Evolutionary conservation across 1,139 yeast species (phyloP), one percentile per base, ranked within the genome.

Genomic region (Saccharomyces hybrid): DNA sequence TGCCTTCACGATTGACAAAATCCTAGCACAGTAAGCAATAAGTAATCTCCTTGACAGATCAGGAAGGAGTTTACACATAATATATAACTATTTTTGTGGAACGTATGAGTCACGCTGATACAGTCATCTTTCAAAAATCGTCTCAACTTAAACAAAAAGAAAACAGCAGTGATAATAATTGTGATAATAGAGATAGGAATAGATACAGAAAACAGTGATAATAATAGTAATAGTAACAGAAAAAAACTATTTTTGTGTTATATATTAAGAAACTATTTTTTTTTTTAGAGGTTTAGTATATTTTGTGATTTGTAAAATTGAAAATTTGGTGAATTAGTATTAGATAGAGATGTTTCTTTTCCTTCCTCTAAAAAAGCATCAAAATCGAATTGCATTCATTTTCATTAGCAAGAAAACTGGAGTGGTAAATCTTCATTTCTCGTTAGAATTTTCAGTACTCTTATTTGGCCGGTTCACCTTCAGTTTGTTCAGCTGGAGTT

Each of bases 401-500:
- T 38, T 38, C 44, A 38, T 38, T 38, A 38, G 44, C 44, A 38
- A 38, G 44, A 38, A 38, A 38, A 38, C 44, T 38, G 44, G 44
- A 38, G 44, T 38, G 44, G 25, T 38, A 38, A 38, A 38, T 38
- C 44, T 38, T 38, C 44, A 38, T 38, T 38, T 38, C 44, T 26
- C 48, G 48, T 28, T 47, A n/a, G 8, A 26, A 38, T 38, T 38
- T 16, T 38, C 25, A 20, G 44, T 5, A 5, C 44, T 34, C 44
- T 38, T 59, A 59, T 60, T 61, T 65, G 57, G 68, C 64, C 57
- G 64, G 62, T 60, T 58, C 61, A 55, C 73, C 73, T 61, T 76
- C 77, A 56, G 77, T 78, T 63, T 16, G 44, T 16, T 38, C 81
- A 79, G 65, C 82, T 82, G 60, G 79, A 26, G 80, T 80, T 38